Evolutionary conservation across 192 early-diverging fungal genomes (phyloP), one percentile per base, ranked within the genome.

Genomic region (Mortierella alpina): DNA sequence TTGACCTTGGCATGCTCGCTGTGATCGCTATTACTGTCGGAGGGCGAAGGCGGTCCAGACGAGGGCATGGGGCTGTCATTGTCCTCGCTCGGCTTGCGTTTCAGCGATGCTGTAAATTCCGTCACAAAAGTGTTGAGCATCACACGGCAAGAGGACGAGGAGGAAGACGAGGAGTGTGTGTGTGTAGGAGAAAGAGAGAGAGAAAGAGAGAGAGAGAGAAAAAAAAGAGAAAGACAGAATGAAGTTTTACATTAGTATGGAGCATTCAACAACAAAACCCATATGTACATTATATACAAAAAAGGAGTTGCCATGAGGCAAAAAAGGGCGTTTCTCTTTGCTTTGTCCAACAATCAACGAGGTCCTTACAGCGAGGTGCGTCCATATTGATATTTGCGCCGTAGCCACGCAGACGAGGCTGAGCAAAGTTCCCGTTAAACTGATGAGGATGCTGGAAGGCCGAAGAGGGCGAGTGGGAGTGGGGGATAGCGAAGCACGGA

Each of bases 401-500:
- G 46, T 20, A 22, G 40, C 45, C 59, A 40, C 18, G 69, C 50
- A 66, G 54, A 31, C 75, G 75, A 6, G 75, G 68, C 20, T 76
- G 74, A 41, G 75, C 59, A 53, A 79, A 55, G 57, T 60, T 60
- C 44, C 73, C 73, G 64, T 39, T 79, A 58, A 79, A 72, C 31
- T 72, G 75, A 15, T 79, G 75, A 12, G 75, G 75, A 22, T 79
- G 75, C 57, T 79, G 75, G 62, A 79, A 79, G 57, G 75, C 75
- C 44, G 75, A 77, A 41, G 73, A 68, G 53, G 75, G 75, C 58
- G 75, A 79, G 63, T 79, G 75, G 44, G 69, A 55, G 58, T 79
- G 75, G 40, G 75, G 75, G 51, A 79, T 79, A 47, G 75, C 75
- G 31, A 79, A 79, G 69, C 75, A 79, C 49, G 75, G 75, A 70